Conservation (phyloP, 2,329 filamentous ascomycete genomes). For the Cadophora luteo-olivacea region DNA sequence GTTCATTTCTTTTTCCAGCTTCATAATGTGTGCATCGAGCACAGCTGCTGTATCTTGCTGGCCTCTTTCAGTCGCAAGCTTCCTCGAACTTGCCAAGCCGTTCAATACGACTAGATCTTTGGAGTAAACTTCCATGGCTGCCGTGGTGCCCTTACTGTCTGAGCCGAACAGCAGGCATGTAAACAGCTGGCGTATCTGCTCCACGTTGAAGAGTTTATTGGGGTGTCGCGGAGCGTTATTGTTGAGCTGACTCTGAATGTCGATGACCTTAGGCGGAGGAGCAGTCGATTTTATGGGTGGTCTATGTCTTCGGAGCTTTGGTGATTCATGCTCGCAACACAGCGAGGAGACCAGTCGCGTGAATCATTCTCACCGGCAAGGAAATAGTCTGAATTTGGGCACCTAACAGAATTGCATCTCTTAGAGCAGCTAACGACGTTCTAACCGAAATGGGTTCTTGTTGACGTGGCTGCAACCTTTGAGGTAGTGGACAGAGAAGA, state of each 20-base stretch:
- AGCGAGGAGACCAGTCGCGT: background rate
- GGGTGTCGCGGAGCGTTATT: background rate
- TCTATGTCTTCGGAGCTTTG: background rate
- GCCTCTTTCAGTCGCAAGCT: background rate
- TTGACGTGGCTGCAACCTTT: too few relatives aligned
- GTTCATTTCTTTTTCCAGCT: conserved; percentile 5
- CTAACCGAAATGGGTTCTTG: too few relatives aligned
- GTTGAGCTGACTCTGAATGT: background rate
- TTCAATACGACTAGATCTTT: background rate
- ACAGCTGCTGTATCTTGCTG: background rate
- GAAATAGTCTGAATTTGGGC: background rate
- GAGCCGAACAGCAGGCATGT: background rate
- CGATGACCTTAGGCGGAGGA: too few relatives aligned
- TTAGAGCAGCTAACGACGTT: too few relatives aligned
- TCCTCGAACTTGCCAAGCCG: conserved; percentile 4
- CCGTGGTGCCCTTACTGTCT: background rate
- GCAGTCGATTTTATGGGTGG: background rate
- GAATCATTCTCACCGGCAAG: background rate
- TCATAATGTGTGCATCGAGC: background rate
- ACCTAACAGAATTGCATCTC: too few relatives aligned
- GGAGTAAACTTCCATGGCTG: background rate
- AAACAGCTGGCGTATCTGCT: background rate
- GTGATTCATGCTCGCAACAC: background rate
- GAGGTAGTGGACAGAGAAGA: too few relatives aligned
- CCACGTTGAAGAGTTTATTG: background rate